phyloP scores from a whole-genome alignment of 2,329 filamentous ascomycete species.

The Phaeomoniella chlamydospora region DNA sequence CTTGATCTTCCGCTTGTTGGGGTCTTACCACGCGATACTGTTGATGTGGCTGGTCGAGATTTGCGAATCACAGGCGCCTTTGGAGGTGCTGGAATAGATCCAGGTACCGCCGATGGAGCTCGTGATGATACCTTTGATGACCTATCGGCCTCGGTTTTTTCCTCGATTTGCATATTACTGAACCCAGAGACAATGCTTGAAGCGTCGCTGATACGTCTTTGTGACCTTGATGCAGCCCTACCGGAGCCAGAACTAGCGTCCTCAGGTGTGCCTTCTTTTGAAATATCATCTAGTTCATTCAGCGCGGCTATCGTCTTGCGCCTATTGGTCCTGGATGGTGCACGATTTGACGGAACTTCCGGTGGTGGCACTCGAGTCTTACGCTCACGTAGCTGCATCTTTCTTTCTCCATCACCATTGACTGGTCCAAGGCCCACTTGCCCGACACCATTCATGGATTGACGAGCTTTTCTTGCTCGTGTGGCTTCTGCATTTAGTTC shows the following conservation, averaged over 20 bases:
- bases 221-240: slow-evolving; percentile 2
- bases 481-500: slow-evolving; percentile 61
- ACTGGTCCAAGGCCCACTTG: slow-evolving; percentile 22
- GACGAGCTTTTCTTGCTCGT: slow-evolving; percentile 48
- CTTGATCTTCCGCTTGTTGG: slow-evolving; percentile 18
- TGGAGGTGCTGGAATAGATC: slow-evolving; percentile 6
- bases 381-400: slow-evolving; percentile 61
- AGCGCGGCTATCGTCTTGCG: slow-evolving; percentile 48
- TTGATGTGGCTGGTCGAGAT: slow-evolving; percentile 32
- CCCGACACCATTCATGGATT: slow-evolving; percentile 34
- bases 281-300: slow-evolving; percentile 27
- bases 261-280: background rate
- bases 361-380: slow-evolving; percentile 34
- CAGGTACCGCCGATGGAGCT: slow-evolving; percentile 8
- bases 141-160: background rate
- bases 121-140: slow-evolving; percentile 4
- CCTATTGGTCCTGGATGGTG: slow-evolving; percentile 32
- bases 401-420: slow-evolving; percentile 38
- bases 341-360: slow-evolving; percentile 39
- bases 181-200: slow-evolving; percentile 13
- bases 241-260: background rate
- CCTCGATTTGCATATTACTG: slow-evolving; percentile 13
- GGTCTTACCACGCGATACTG: slow-evolving; percentile 26
- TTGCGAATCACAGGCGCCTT: slow-evolving; percentile 43
- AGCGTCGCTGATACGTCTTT: slow-evolving; percentile 16